Evolutionary conservation across 352 stramenopile species (phyloP).

Genomic region (Thraustotheca clavata): DNA sequence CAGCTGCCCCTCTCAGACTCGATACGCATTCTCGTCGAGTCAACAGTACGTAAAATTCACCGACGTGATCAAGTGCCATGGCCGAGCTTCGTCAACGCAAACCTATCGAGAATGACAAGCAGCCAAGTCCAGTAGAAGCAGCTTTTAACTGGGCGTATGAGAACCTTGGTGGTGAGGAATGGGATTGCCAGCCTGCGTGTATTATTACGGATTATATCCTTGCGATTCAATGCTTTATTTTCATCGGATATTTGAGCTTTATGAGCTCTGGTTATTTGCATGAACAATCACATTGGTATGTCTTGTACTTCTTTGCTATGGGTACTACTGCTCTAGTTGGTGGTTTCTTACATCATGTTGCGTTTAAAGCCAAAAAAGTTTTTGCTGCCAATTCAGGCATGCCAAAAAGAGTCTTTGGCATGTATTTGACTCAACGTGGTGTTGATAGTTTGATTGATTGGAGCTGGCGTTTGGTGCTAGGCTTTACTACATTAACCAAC

Average conservation of each 20-base stretch:
- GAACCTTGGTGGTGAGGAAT: conserved; percentile 47
- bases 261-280: conserved; percentile 25
- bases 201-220: conserved; percentile 85
- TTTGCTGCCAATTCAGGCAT: conserved; percentile 41
- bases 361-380: conserved; percentile 72
- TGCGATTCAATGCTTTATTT: conserved; percentile 65
- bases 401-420: conserved; percentile 48
- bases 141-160: conserved; percentile 13
- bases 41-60: no score
- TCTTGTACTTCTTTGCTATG: conserved; percentile 83
- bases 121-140: background rate
- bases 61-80: background rate
- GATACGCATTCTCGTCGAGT: background rate
- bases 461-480: conserved; percentile 75
- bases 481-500: conserved; percentile 76
- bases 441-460: conserved; percentile 66
- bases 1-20: no score
- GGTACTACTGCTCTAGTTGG: conserved; percentile 70
- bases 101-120: background rate
- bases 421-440: conserved; percentile 53
- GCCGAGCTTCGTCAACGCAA: background rate
- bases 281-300: conserved; percentile 44
- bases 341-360: conserved; percentile 70
- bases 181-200: conserved; percentile 77
- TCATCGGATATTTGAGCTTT: conserved; percentile 61